A percentile compares a stretch with the other conserved stretches of the same genome.
These are phyloP conservation scores for Eucalyptus victrix DNA, from an alignment of 345 rosid species.

Conservation along the genomic window DNA sequence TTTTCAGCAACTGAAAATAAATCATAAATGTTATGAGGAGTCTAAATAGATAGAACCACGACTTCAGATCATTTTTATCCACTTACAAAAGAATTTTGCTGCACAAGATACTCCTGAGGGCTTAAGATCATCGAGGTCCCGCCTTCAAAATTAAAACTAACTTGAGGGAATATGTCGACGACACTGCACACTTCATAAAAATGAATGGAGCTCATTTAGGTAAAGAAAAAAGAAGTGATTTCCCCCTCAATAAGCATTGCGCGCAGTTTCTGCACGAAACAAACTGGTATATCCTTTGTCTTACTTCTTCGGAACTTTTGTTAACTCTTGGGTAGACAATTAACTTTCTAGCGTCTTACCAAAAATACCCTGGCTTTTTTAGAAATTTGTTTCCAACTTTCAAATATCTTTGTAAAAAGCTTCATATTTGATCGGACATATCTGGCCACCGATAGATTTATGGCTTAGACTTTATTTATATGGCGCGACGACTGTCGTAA, in stretches of 20 bases:
- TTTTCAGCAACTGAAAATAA: neutral
- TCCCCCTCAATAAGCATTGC: constrained; percentile 50
- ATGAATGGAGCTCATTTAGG: neutral
- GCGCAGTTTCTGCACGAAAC: constrained; percentile 45
- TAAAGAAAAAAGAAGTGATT: constrained; percentile 34
- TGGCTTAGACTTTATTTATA: neutral
- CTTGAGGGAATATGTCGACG: constrained; percentile 63
- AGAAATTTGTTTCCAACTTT: too few relatives aligned
- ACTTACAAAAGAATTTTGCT: constrained; percentile 72
- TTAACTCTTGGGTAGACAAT: neutral
- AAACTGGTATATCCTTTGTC: neutral
- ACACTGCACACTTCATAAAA: constrained; percentile 26
- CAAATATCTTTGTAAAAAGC: too few relatives aligned
- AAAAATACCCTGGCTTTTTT: too few relatives aligned
- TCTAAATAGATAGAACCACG: neutral
- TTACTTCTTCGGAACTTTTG: neutral
- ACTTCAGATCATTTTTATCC: neutral
- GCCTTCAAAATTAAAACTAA: constrained; percentile 82
- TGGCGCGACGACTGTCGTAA: neutral
- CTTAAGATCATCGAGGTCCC: constrained; percentile 66
- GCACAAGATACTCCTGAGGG: constrained; percentile 87
- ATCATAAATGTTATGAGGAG: neutral
- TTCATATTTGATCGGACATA: too few relatives aligned
- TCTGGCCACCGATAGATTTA: neutral
- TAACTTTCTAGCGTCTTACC: too few relatives aligned